Percentiles rank a stretch among this genome's conserved stretches.
Conservation (phyloP, 371 early-diverging fungal species). For the Thermomucor indicae-seudaticae region DNA sequence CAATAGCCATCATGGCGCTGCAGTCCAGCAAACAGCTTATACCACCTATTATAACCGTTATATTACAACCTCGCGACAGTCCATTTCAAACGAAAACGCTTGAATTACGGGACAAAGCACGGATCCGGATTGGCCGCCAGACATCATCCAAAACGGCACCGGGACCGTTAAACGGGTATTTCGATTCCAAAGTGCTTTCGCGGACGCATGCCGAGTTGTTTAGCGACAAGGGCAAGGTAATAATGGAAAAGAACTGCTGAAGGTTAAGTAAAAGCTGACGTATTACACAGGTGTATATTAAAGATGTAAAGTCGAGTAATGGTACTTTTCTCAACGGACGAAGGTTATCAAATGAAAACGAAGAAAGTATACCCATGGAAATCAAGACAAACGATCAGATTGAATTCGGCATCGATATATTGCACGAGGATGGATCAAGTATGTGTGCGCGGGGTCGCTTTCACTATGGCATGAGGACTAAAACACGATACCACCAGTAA, state of each 20-base stretch:
- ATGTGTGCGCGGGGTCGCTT: not conserved
- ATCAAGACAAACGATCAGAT: conserved; percentile 64
- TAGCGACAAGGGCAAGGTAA: conserved; percentile 66
- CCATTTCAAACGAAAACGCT: conserved; percentile 62
- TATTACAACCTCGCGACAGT: conserved; percentile 60
- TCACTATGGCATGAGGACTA: not conserved
- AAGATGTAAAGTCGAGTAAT: conserved; percentile 80
- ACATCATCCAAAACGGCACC: conserved; percentile 65
- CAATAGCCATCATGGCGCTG: not conserved
- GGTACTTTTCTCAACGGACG: conserved; percentile 85
- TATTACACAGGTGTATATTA: conserved; percentile 55
- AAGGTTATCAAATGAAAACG: conserved; percentile 68
- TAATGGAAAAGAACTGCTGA: not conserved
- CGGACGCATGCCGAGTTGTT: conserved; percentile 84
- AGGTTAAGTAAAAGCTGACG: not conserved
- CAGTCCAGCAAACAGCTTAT: conserved; percentile 2
- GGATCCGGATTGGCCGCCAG: conserved; percentile 74
- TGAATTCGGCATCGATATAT: conserved; percentile 87
- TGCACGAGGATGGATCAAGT: conserved; percentile 57
- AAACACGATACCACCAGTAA: conserved; percentile 28
- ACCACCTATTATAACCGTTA: conserved; percentile 23
- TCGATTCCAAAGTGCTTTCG: conserved; percentile 84
- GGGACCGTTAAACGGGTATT: conserved; percentile 70
- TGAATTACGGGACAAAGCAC: conserved; percentile 51
- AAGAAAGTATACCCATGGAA: conserved; percentile 59